phyloP scores from a whole-genome alignment of 2,329 filamentous ascomycete genomes.

The Alternaria triticimaculans region DNA sequence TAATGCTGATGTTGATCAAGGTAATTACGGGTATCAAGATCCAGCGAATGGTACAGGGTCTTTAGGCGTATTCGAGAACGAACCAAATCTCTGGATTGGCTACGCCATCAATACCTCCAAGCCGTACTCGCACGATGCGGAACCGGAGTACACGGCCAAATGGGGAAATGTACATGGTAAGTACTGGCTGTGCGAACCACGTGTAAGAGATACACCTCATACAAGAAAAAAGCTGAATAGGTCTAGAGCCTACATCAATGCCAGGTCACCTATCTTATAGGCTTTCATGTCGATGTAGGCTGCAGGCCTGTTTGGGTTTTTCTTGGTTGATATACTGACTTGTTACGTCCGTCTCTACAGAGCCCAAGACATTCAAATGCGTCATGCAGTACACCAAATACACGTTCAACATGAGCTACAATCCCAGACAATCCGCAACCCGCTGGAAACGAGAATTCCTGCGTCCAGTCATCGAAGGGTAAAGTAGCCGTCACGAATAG shows the following conservation, averaged over 20 bases:
- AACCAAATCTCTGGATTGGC: conserved; percentile 48
- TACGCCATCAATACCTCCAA: conserved; percentile 39
- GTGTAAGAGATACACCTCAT: background rate
- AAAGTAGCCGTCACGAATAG: background rate
- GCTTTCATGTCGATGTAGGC: too few relatives aligned
- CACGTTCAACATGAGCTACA: conserved; percentile 42
- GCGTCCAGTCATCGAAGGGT: conserved; percentile 31
- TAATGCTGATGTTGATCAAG: conserved; percentile 36
- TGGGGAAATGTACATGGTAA: conserved; percentile 39
- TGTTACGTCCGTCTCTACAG: background rate
- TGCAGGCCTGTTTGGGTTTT: too few relatives aligned
- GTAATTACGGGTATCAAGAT: conserved; percentile 42
- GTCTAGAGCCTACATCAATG: too few relatives aligned
- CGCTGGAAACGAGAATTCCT: conserved; percentile 38
- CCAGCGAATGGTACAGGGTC: conserved; percentile 26
- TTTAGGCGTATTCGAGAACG: conserved; percentile 43
- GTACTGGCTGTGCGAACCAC: background rate
- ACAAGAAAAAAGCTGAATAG: too few relatives aligned
- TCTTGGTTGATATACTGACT: background rate
- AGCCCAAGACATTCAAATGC: conserved; percentile 46
- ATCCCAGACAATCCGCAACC: conserved; percentile 31
- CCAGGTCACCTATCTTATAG: too few relatives aligned
- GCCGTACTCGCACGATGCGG: conserved; percentile 22
- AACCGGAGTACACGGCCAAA: conserved; percentile 29
- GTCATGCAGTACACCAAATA: conserved; percentile 46